Conservation (phyloP, 139 green algal genomes). For the Chlorella sp. region DNA sequence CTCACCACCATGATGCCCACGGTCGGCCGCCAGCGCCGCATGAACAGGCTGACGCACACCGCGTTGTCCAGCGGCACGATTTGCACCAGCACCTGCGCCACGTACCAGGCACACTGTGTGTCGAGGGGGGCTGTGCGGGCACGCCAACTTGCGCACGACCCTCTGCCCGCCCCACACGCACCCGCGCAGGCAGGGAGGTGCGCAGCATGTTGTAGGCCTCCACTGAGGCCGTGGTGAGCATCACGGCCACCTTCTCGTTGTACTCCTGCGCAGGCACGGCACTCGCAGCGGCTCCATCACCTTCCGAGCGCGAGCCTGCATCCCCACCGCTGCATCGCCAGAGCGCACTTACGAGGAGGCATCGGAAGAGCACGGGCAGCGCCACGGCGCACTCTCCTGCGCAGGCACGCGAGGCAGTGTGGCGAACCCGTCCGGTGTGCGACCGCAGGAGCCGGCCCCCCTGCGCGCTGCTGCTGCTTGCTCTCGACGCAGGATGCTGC, state of each 20-base stretch:
- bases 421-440: neutral
- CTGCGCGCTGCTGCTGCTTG: neutral
- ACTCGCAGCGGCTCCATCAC: neutral
- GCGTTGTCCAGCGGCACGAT: slow-evolving; percentile 43
- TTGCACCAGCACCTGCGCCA: slow-evolving; percentile 49
- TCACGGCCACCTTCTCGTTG: neutral
- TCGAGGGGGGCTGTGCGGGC: too few species aligned
- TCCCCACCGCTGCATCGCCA: neutral
- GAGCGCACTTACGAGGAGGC: neutral
- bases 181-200: neutral
- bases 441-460: neutral
- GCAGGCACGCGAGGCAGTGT: neutral
- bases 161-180: too few species aligned
- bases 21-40: slow-evolving; percentile 41
- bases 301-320: neutral
- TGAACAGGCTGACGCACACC: slow-evolving; percentile 28
- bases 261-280: neutral
- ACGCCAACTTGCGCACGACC: too few species aligned
- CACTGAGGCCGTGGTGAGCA: neutral
- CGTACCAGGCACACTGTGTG: too few species aligned
- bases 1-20: slow-evolving; percentile 47
- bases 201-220: neutral
- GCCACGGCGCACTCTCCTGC: neutral
- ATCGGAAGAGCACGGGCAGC: neutral
- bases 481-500: neutral